These are phyloP conservation scores for Colletotrichum sp. DNA, from an alignment of 2,329 filamentous ascomycete species.

Conservation along the genomic window DNA sequence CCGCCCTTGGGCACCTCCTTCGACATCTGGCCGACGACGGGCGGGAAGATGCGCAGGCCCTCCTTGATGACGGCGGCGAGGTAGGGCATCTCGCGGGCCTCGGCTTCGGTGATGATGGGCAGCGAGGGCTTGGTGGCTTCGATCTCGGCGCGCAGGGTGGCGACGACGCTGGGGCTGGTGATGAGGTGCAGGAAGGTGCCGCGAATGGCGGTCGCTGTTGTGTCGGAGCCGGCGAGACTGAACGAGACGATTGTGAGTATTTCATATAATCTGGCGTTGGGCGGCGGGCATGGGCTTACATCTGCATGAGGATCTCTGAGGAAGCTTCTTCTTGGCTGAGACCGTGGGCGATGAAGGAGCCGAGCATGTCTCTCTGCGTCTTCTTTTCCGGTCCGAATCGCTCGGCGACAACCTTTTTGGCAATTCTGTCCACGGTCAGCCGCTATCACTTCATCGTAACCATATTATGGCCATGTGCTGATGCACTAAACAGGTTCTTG, in stretches of 20 bases:
- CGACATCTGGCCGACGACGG: conserved; percentile 39
- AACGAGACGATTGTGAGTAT: not conserved
- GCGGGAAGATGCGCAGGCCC: conserved; percentile 43
- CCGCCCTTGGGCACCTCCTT: conserved; percentile 40
- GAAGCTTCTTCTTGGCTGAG: conserved; percentile 42
- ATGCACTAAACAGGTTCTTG: not conserved
- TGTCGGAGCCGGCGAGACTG: conserved; percentile 60
- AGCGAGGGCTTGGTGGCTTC: conserved; percentile 24
- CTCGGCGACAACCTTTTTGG: conserved; percentile 48
- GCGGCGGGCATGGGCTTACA: conserved; percentile 46
- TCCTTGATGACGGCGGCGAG: conserved; percentile 58
- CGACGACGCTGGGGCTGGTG: conserved; percentile 50
- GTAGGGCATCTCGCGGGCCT: conserved; percentile 45
- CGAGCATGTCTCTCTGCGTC: conserved; percentile 56
- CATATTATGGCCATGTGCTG: accelerated
- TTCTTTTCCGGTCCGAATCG: conserved; percentile 48
- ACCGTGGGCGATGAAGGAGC: conserved; percentile 44
- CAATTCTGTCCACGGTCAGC: conserved; percentile 32
- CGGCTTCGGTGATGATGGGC: conserved; percentile 32
- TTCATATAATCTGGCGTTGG: conserved; percentile 17
- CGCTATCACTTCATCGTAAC: accelerated
- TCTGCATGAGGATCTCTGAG: conserved; percentile 47
- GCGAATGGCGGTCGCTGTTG: conserved; percentile 60
- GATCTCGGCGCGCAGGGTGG: conserved; percentile 51
- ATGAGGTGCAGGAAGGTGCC: conserved; percentile 59